Conservation (phyloP, 2,329 filamentous ascomycete genomes). For the Dothiorella sarmentorum region DNA sequence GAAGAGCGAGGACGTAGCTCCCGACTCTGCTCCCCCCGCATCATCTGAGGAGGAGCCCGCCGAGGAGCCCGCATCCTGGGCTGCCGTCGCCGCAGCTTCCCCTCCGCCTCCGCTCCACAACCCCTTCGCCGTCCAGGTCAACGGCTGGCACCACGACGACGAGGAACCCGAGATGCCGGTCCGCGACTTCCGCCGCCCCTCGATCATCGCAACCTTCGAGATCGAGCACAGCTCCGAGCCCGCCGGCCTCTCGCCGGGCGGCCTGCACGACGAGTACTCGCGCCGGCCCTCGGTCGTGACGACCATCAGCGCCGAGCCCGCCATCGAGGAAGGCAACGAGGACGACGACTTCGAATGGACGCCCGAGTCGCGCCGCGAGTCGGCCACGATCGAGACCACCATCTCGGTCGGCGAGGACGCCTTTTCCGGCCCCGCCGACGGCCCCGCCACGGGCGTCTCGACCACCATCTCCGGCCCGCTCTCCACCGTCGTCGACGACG, state of each 20-base stretch:
- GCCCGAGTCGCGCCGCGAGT: background rate
- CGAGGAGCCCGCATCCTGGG: too few species aligned
- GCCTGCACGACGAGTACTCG: background rate
- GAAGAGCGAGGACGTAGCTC: too few species aligned
- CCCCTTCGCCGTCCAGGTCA: background rate
- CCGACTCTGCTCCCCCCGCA: background rate
- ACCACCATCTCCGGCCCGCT: slow-evolving; percentile 5
- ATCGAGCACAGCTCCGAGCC: background rate
- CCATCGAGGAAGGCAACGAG: slow-evolving; percentile 6
- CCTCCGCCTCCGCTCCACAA: too few species aligned
- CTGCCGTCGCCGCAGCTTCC: too few species aligned
- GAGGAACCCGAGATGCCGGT: background rate
- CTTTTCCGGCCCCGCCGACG: background rate
- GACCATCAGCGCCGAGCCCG: slow-evolving; percentile 11
- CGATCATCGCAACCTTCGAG: slow-evolving; percentile 2
- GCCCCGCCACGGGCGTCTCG: background rate
- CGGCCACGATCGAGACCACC: slow-evolving; percentile 4
- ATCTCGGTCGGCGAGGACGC: background rate
- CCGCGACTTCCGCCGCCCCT: background rate
- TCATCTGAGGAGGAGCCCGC: too few species aligned
- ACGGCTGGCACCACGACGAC: slow-evolving; percentile 1
- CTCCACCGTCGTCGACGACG: background rate
- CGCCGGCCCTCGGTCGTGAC: slow-evolving; percentile 8
- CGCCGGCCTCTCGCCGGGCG: background rate
- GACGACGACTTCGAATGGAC: background rate